Conservation (phyloP, 805 yeast species). For the Myxozyma geophila region DNA sequence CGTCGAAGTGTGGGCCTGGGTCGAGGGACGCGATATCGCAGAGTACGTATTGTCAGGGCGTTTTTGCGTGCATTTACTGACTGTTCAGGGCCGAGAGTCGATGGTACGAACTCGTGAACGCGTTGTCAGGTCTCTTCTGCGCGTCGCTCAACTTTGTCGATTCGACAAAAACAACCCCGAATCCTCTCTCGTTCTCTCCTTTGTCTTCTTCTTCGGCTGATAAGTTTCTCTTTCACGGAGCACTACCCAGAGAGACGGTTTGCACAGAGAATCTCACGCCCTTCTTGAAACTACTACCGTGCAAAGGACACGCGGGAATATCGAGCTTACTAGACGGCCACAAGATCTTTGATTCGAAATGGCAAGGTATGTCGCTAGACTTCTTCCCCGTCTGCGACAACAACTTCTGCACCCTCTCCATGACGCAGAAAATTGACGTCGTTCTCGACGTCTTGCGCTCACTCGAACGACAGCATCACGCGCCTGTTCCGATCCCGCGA, state of each 20-base stretch:
- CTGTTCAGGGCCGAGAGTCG: constrained; percentile 43
- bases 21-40: constrained; percentile 63
- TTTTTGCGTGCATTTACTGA: background rate
- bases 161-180: constrained; percentile 68
- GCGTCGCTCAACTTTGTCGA: constrained; percentile 92
- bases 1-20: constrained; percentile 87
- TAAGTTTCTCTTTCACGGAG: constrained; percentile 61
- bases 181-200: constrained; percentile 49
- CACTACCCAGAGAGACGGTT: constrained; percentile 91
- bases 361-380: constrained; percentile 94
- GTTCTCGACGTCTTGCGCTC: constrained; percentile 73
- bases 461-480: constrained; percentile 56
- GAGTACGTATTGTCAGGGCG: no score
- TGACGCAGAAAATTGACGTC: constrained; percentile 71
- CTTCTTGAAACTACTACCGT: constrained; percentile 83
- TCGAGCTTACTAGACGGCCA: constrained; percentile 80
- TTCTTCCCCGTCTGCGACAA: constrained; percentile 59
- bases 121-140: constrained; percentile 89
- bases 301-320: constrained; percentile 88
- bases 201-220: constrained; percentile 10
- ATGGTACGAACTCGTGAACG: constrained; percentile 76
- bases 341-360: constrained; percentile 76
- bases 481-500: constrained; percentile 79
- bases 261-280: constrained; percentile 98
- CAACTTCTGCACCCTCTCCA: constrained; percentile 52